Percentiles rank a stretch among this genome's conserved stretches.
Conservation (phyloP, 208 protist genomes). For the Leishmania martiniquensis region DNA sequence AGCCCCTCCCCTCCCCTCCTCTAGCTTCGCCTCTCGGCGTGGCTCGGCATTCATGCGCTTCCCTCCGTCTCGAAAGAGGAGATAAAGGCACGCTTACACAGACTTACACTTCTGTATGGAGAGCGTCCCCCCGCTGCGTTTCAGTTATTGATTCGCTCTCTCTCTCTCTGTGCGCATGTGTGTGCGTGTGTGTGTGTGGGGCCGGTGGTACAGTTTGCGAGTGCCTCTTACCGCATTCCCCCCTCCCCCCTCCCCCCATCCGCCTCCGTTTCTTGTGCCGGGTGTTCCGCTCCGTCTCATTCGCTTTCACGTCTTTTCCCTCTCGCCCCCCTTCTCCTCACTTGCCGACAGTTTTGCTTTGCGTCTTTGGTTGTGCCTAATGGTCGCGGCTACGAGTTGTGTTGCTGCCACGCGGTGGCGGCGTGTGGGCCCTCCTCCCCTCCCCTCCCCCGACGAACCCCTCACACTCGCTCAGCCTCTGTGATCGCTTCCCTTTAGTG, state of each 20-base stretch:
- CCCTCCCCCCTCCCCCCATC: background rate
- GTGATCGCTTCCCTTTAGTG: constrained; percentile 12
- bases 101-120: background rate
- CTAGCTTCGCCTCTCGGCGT: too few relatives aligned
- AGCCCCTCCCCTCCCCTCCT: too few relatives aligned
- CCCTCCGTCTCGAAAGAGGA: too few relatives aligned
- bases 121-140: too few relatives aligned
- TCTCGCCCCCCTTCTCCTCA: background rate
- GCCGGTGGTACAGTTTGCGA: background rate
- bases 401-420: background rate
- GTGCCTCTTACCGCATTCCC: background rate
- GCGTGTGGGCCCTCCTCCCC: background rate
- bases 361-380: background rate
- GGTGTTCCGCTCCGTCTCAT: background rate
- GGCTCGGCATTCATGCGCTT: too few relatives aligned
- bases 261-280: too few relatives aligned
- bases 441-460: background rate
- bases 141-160: too few relatives aligned
- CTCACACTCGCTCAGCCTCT: background rate
- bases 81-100: background rate
- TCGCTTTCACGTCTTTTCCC: background rate
- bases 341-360: background rate
- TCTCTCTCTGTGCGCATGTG: too few relatives aligned
- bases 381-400: background rate
- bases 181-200: background rate